Base-by-base conservation (phyloP, 331 rosid genomes). In the Prunus yedoensis region DNA sequence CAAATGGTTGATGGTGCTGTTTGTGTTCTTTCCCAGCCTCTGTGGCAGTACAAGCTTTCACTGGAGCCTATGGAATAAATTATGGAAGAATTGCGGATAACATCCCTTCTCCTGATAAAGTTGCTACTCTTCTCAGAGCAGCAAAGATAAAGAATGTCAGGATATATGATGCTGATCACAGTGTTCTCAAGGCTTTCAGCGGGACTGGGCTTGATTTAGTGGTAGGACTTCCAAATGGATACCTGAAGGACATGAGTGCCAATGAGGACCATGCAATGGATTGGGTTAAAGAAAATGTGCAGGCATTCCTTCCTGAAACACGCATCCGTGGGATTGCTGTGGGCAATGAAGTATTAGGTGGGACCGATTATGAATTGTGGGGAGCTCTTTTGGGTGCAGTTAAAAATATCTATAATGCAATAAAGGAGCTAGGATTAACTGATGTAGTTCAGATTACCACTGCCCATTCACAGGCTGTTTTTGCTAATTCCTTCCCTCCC, bases 261-360 rank as follows among this genome's bases (percentile, higher is more conserved):
- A 89, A 69, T 45, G 85, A 79, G 43, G 98, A 91, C 66, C 91
- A 82, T 46, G 98, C 98, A 16, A 60, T 89, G 92, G 78, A 15
- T 50, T 91, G 97, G 98, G 97, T 93, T 59, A 86, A 83, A 78
- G 96, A 93, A 49, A 93, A 93, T 59, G 96, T 93, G 61, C 91
- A 89, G 85, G 63, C 93, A 11, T 93, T 89, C 83, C 91, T 91
- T 75, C 97, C 97, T 0, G 75, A 54, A 50, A 93, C 98, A 15
- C 83, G 74, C n/a, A 84, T 93, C 70, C 78, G 85, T 27, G 98
- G 98, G 60, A 89, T 93, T 75, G 98, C 97, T 4, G 82, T 93
- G n/a, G 98, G 97, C 38, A 93, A 93, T 68, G 98, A 93, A 82
- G 91, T 93, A 61, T 78, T 93, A 68, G 98, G 98, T 54, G 96